These are phyloP conservation scores for Cadophora sp. DNA, from an alignment of 2,329 filamentous ascomycete species.

Conservation along the genomic window DNA sequence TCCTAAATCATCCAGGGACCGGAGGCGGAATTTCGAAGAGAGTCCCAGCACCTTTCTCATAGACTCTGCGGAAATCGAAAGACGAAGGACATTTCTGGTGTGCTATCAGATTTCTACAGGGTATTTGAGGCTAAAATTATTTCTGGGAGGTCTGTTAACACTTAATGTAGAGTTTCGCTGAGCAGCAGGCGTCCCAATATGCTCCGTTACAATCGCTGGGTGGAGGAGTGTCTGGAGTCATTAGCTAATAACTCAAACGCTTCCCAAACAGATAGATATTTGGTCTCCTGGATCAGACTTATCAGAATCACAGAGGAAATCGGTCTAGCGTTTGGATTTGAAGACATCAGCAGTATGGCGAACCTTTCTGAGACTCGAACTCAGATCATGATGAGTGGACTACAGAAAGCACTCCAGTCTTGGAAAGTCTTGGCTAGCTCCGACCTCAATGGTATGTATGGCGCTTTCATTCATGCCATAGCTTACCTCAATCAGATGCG, in stretches of 20 bases:
- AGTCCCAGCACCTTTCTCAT: not conserved
- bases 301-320: constrained; percentile 59
- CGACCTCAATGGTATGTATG: constrained; percentile 28
- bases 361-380: constrained; percentile 58
- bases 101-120: constrained; percentile 46
- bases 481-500: constrained; percentile 26
- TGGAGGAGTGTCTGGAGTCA: constrained; percentile 49
- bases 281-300: constrained; percentile 49
- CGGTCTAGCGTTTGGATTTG: constrained; percentile 57
- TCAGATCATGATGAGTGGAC: constrained; percentile 56
- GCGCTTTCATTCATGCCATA: not conserved
- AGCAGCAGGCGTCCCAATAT: constrained; percentile 50
- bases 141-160: not conserved
- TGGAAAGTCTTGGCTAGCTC: constrained; percentile 49
- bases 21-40: constrained; percentile 20
- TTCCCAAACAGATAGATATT: constrained; percentile 43
- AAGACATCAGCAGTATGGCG: constrained; percentile 44
- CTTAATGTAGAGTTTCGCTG: constrained; percentile 45
- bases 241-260: constrained; percentile 45
- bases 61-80: constrained; percentile 42
- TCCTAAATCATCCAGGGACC: constrained; percentile 26
- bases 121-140: constrained; percentile 26
- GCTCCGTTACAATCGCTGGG: constrained; percentile 48
- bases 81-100: constrained; percentile 46
- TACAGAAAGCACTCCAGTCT: constrained; percentile 55